Evolutionary conservation across 352 stramenopile genomes (phyloP), one percentile per base, ranked within the genome.

Genomic region (Pythium brassicae): DNA sequence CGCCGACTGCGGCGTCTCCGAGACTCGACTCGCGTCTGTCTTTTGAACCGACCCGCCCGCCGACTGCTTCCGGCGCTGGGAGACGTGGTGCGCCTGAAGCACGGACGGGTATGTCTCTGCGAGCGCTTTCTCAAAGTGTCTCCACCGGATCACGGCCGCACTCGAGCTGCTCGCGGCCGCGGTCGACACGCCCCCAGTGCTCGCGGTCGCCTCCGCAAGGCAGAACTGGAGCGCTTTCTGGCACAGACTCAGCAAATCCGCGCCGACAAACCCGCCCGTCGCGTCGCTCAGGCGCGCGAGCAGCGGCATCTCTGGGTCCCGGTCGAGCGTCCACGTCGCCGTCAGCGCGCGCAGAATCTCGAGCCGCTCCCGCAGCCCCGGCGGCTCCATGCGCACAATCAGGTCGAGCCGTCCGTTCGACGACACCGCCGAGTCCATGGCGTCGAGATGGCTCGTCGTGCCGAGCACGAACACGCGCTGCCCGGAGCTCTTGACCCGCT

Each of bases 381-480:
- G 97, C 40, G 98, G 94, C 44, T 95, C 87, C 56, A 99, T 97
- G 47, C 85, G 82, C 7, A 99, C 74, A 65, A 98, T 77, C n/a
- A 92, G 69, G 66, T 99, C 97, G 59, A 99, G 95, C 50, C 97
- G 84, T 3, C 96, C 96, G 53, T 98, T 98, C n/a, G 96, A 93
- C 23, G 46, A 75, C 5, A 99, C 76, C 2, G 96, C 91, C 6
- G 85, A 66, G 64, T 99, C 96, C 19, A 98, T 63, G 47, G 87
- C 74, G 27, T 95, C 73, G 3, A 86, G 63, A 20, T 84, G 78
- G 47, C 69, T 94, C 10, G 87, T 96, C 7, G 83, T 90, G 37
- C 77, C 76, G 3, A 95, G 53, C 17, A 92, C 76, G 51, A 89
- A 92, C 27, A 92, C 70, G 3, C 53, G 69, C 4, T 75, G 68